A percentile compares a stretch with the other conserved stretches of the same genome.
Evolutionary conservation across 1,139 yeast genomes (phyloP).

Genomic region (Pneumocystis canis): DNA sequence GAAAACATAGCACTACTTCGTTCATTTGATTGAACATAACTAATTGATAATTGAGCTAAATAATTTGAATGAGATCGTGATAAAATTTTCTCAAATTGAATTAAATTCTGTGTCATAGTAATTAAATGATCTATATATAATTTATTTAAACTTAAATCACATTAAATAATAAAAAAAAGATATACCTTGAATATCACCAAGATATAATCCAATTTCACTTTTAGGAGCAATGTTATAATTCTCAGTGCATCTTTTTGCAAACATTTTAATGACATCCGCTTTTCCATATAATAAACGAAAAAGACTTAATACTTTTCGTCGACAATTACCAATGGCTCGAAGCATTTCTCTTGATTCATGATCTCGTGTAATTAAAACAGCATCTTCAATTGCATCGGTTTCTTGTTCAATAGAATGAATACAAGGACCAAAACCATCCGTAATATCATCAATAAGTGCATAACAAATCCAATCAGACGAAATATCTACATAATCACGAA

Average conservation of each 20-base stretch:
- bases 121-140: constrained; percentile 60
- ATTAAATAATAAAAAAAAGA: background rate
- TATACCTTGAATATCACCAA: constrained; percentile 71
- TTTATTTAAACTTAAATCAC: background rate
- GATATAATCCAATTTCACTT: constrained; percentile 42
- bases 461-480: constrained; percentile 90
- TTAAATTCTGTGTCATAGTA: constrained; percentile 82
- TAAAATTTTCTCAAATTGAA: constrained; percentile 83
- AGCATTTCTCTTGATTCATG: constrained; percentile 45
- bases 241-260: constrained; percentile 91
- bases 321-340: constrained; percentile 70
- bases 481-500: constrained; percentile 74
- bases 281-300: constrained; percentile 83
- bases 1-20: constrained; percentile 76
- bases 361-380: constrained; percentile 50
- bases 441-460: constrained; percentile 84
- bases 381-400: constrained; percentile 84
- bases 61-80: constrained; percentile 85
- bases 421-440: constrained; percentile 86
- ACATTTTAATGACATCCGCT: constrained; percentile 95
- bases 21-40: constrained; percentile 71
- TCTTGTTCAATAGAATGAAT: constrained; percentile 76
- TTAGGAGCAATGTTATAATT: constrained; percentile 29
- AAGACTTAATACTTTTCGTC: constrained; percentile 81
- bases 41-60: constrained; percentile 86